Evolutionary conservation across 164 flowering plant genomes (phyloP), one percentile per base, ranked within the genome.

Genomic region (Vitis rotundifolia): DNA sequence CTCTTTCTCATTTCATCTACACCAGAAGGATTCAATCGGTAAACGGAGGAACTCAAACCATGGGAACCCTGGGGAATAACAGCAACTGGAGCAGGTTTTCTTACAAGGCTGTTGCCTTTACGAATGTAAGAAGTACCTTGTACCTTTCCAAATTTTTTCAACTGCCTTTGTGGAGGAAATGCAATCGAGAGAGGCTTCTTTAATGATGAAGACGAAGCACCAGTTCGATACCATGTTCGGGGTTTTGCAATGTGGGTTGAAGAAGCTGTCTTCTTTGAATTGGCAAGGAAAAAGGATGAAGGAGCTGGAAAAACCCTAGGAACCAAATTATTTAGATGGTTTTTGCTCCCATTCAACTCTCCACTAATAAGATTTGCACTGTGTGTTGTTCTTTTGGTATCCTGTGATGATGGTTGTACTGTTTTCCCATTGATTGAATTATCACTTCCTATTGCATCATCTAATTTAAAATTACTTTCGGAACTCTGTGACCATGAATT

Each of bases 31-130:
- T 68, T 77, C 72, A 78, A 68, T 77, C 51, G 72, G 75, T 71
- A 62, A 56, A 68, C 69, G 51, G 82, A 58, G 22, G 77, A 64
- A 61, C 73, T 72, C 68, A 77, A 63, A 64, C 61, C 75, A 73
- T 61, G 77, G 49, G 84, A 69, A 53, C 59, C 75, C 47, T 59
- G 73, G 22, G 85, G 44, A 67, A 49, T 48, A 67, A 82, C 47
- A 59, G 76, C 61, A 61, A 22, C 73, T 48, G 85, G 71, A 76
- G 75, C 57, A 73, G 81, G 67, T 19, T 86, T 90, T 72, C 98
- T 81, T 14, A 94, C 93, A 70, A 94, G 91, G 79, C 96, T 92
- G 80, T 93, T 89, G 19, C 99, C 96, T 76, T 88, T 91, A 50
- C 98, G 99, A 70, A 94, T 70, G 71, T 94, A 94, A 58, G 97